Conservation (phyloP, 148 eudicot species). For the Fallopia convolvulus region DNA sequence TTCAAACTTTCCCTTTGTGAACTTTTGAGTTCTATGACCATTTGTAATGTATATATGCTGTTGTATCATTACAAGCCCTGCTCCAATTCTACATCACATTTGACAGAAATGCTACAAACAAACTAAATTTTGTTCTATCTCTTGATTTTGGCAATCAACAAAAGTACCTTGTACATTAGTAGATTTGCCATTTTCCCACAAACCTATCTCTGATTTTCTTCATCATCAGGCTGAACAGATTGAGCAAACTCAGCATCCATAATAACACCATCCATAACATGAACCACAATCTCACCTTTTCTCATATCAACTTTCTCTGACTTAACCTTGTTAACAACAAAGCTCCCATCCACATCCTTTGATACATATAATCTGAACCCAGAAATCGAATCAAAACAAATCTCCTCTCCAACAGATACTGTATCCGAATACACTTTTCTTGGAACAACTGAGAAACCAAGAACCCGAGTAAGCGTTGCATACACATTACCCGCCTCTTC, state of each 20-base stretch:
- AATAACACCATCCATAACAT: constrained; percentile 77
- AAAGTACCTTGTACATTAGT: no score
- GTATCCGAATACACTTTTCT: constrained; percentile 37
- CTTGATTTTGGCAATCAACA: no score
- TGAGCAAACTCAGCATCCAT: constrained; percentile 79
- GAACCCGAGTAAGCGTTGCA: constrained; percentile 60
- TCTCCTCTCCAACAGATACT: constrained; percentile 32
- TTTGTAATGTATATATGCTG: not conserved
- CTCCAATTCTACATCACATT: no score
- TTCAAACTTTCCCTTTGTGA: not conserved
- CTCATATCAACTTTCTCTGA: constrained; percentile 37
- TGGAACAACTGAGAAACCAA: constrained; percentile 75
- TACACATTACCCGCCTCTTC: constrained; percentile 38
- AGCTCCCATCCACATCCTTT: constrained; percentile 43
- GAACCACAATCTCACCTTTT: constrained; percentile 50
- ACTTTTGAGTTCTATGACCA: not conserved
- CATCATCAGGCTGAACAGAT: constrained; percentile 37
- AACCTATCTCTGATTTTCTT: constrained; percentile 9
- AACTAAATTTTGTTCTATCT: no score
- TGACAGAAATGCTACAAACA: no score
- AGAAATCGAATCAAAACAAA: constrained; percentile 51
- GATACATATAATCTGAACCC: constrained; percentile 41
- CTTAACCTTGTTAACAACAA: constrained; percentile 54
- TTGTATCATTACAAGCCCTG: not conserved
- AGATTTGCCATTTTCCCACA: not conserved